Evolutionary conservation across 176 grass and related monocot species (phyloP).

Genomic region (Avena atlantica): DNA sequence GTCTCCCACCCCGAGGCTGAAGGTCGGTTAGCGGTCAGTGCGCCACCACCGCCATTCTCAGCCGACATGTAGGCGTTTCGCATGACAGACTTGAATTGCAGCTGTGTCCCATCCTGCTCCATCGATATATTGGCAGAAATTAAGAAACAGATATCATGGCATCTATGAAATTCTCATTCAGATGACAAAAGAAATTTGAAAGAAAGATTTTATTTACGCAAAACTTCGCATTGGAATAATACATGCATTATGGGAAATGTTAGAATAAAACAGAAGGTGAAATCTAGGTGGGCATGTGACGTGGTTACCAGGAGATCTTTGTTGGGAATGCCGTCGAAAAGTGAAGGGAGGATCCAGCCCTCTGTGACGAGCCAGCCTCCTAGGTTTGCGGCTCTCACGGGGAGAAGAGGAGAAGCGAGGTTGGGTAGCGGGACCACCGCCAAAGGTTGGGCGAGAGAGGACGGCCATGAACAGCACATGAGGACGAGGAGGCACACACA

Average conservation of each 20-base stretch:
- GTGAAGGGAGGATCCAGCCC: conserved; percentile 67
- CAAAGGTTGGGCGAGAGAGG: not conserved
- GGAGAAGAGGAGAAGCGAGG: not conserved
- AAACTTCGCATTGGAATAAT: too few species aligned
- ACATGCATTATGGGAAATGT: too few species aligned
- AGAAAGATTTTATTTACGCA: too few species aligned
- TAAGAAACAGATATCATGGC: not conserved
- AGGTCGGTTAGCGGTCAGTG: conserved; percentile 52
- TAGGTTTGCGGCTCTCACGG: conserved; percentile 51
- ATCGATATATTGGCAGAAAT: not conserved
- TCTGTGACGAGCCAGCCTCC: conserved; percentile 75
- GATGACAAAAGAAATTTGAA: too few species aligned
- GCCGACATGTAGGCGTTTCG: conserved; percentile 54
- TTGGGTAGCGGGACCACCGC: not conserved
- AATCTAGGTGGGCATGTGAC: too few species aligned
- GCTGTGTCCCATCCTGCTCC: conserved; percentile 64
- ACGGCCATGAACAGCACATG: not conserved
- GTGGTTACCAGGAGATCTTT: conserved; percentile 62
- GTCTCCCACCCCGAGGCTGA: conserved; percentile 63
- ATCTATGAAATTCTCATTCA: too few species aligned
- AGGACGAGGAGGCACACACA: conserved; percentile 17
- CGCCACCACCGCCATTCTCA: conserved; percentile 51
- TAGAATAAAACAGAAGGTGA: too few species aligned
- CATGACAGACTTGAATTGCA: conserved; percentile 68
- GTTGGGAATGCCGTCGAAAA: conserved; percentile 75